Evolutionary conservation across 768 basidiomycete species (phyloP), one percentile per base, ranked within the genome.

Genomic region (Steccherinum ochraceum): DNA sequence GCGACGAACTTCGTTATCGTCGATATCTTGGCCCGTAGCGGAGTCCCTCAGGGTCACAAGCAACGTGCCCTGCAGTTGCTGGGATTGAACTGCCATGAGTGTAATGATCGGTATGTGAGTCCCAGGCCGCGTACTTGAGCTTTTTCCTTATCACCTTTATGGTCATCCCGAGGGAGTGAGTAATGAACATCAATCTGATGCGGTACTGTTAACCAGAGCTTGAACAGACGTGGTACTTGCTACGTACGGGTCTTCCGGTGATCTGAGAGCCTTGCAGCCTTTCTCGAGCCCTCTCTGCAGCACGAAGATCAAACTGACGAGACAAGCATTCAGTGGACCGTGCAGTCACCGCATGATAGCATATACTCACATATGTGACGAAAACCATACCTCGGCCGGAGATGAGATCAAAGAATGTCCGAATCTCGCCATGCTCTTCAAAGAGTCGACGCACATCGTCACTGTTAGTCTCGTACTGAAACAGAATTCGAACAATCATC

Each of bases 341-440:
- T n/a, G n/a, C n/a, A n/a, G n/a, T n/a, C n/a, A n/a, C n/a, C n/a
- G n/a, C n/a, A n/a, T n/a, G n/a, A 25, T 39, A 20, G 30, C 10
- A 21, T 23, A 42, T 45, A 81, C 95, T 80, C 71, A 98, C 96
- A 66, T 91, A 99, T 45, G 95, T 99, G 42, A 98, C 88, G 67
- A 99, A 99, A 12, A 97, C 88, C 90, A 99, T 96, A n/a, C 96
- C 96, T 53, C 96, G 79, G 11, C 89, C 94, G 45, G 83, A 79
- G 55, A 98, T 89, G 18, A 98, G 74, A 69, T 99, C 96, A 67
- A 97, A 98, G 67, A 94, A 97, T 1, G 90, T 93, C 70, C 93
- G 93, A 72, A 98, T 91, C 61, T 93, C 91, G 56, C 96, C 96
- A 62, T 92, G 89, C 52, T 88, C 86, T 70, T 92, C 91, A 68